phyloP scores from a whole-genome alignment of 108 stramenopile species.

The Mediolabrus comicus region DNA sequence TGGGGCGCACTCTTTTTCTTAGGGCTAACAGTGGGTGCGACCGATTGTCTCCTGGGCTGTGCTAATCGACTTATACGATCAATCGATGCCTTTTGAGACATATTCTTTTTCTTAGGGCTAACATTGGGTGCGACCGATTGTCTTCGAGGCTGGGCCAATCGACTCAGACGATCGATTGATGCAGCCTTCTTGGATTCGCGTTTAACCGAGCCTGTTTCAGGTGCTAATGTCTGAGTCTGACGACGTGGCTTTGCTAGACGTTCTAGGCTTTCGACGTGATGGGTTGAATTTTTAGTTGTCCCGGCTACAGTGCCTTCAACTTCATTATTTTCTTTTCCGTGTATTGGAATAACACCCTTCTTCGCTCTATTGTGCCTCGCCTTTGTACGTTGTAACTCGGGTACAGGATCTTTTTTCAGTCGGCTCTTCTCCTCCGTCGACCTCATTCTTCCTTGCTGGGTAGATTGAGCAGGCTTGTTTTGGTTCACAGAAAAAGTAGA shows the following conservation, averaged over 20 bases:
- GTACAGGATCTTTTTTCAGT: not conserved
- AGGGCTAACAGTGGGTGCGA: not conserved
- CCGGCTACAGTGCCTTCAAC: not conserved
- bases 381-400: not conserved
- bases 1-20: not conserved
- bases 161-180: not conserved
- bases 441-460: not conserved
- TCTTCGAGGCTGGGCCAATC: not conserved
- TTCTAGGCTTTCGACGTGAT: not conserved
- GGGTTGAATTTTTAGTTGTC: not conserved
- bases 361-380: not conserved
- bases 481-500: not conserved
- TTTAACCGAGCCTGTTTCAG: not conserved
- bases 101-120: not conserved
- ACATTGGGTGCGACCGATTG: not conserved
- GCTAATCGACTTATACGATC: not conserved
- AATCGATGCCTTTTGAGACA: not conserved
- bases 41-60: not conserved
- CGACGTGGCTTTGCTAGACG: not conserved
- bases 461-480: not conserved
- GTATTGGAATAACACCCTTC: not conserved
- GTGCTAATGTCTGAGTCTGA: not conserved
- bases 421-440: not conserved
- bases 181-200: not conserved
- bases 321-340: not conserved